These are phyloP conservation scores for Boletus edulis DNA, from an alignment of 768 basidiomycete species.

Conservation along the genomic window DNA sequence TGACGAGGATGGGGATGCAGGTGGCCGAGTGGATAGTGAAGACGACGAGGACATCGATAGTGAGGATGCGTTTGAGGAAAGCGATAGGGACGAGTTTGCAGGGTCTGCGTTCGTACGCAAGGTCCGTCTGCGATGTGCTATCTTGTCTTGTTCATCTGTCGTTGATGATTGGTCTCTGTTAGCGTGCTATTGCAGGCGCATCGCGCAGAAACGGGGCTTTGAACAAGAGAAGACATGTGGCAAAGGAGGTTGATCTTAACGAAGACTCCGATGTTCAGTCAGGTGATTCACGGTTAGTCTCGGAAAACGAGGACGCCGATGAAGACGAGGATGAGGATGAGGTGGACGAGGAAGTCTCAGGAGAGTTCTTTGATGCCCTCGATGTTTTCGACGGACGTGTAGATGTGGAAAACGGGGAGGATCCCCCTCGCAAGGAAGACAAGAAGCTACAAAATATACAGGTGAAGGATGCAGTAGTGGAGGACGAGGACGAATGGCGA, in stretches of 20 bases:
- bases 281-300: conserved; percentile 15
- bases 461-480: conserved; percentile 55
- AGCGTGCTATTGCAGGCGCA: conserved; percentile 22
- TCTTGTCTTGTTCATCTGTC: background rate
- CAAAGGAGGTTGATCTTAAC: conserved; percentile 63
- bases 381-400: conserved; percentile 67
- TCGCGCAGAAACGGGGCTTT: conserved; percentile 20
- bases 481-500: conserved; percentile 32
- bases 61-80: conserved; percentile 81
- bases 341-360: conserved; percentile 46
- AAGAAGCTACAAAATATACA: conserved; percentile 27
- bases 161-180: conserved; percentile 1
- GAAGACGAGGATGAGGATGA: conserved; percentile 39
- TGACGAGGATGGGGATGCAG: conserved; percentile 44
- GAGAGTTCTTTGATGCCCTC: conserved; percentile 60
- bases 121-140: background rate
- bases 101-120: conserved; percentile 46
- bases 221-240: conserved; percentile 28
- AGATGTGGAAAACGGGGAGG: conserved; percentile 27
- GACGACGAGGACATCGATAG: conserved; percentile 88
- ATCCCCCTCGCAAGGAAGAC: conserved; percentile 8
- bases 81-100: conserved; percentile 75
- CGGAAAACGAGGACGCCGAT: conserved; percentile 32
- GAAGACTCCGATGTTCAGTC: conserved; percentile 46
- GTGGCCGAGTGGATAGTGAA: conserved; percentile 47